Evolutionary conservation across 2,329 filamentous ascomycete genomes (phyloP), one percentile per base, ranked within the genome.

Genomic region (Hypomyces rosellus): DNA sequence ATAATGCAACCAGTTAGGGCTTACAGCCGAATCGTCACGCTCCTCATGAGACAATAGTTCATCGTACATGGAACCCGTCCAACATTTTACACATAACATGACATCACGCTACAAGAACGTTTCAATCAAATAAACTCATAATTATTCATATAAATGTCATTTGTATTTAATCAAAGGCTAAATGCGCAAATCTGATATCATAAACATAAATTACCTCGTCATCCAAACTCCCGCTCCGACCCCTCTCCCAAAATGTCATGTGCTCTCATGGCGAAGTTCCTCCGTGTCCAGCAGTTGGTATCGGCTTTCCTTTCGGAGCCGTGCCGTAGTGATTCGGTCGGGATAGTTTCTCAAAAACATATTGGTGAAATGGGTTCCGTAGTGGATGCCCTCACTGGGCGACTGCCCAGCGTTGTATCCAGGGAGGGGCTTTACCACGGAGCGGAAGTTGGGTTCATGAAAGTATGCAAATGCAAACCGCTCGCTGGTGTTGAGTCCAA

Each of bases 281-380:
- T 51, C 34, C 16, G 41, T 53, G 4, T 36, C 34, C 33, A 63
- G 53, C 52, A 64, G 50, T 25, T 50, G 48, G 45, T 53, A 60
- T 5, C 60, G 55, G 37, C 59, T 61, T 47, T 72, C 70, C 3
- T 56, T 37, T 16, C 45, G 9, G 34, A 73, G 57, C 39, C 67
- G 62, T 51, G 63, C 60, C 0, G 72, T 75, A 4, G 73, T 76
- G 38, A 72, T 63, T 8, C 74, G 65, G 44, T 74, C 67, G 0
- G 73, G 73, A 45, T 76, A 77, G 59, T 74, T 76, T 14, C 73
- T 65, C 62, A 76, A 61, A 51, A 69, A 75, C 73, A 76, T 76
- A 49, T 75, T 72, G 34, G 73, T 77, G 52, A 76, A 77, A 57
- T 77, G 73, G 1, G 68, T 75, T n/a, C 74, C 74, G 55, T 76